Evolutionary conservation across 2,329 filamentous ascomycete species (phyloP), one percentile per base, ranked within the genome.

Genomic region (Colletotrichum simmondsii): DNA sequence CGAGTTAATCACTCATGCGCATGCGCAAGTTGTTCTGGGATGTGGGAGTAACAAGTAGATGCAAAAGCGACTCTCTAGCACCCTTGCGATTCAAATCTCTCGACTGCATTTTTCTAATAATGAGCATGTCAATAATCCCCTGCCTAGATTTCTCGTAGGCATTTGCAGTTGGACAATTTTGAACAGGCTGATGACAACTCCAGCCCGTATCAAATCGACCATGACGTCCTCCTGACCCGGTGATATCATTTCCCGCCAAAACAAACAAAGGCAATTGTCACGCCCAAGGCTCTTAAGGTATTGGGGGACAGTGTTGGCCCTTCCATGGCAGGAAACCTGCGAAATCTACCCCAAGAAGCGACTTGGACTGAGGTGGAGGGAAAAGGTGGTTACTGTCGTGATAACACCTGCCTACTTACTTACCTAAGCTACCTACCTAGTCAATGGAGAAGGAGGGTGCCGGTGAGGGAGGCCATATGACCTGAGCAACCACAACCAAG

Each of bases 391-490:
- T 49, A 22, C 42, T 49, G 42, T 49, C 42, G 42, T n/a, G 22
- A 49, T 49, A 49, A 8, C 8, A 49, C 19, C 19, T 49, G 19
- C 42, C 42, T 49, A n/a, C 42, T 4, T 49, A 49, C 42, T 49
- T 42, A 19, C 14, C 3, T 49, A 32, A 32, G 30, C 30, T 49
- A 28, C 26, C 26, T 28, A 28, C 5, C 5, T 28, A 49, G 19
- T 42, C 37, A 42, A 65, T 6, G 10, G 49, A 65, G 52, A 28
- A 26, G 52, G 62, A 26, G 61, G 62, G 24, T 64, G 22, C 10
- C 28, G 10, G n/a, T 54, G 53, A 57, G 28, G 68, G 53, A 35
- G 28, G 68, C 30, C 54, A 49, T 35, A 59, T 62, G 62, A 58
- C 56, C 37, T 16, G 35, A 26, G 61, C 61, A 54, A 64, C 61